Evolutionary conservation across 2,329 filamentous ascomycete species (phyloP), one percentile per base, ranked within the genome.

Genomic region (Penicillium sp.): DNA sequence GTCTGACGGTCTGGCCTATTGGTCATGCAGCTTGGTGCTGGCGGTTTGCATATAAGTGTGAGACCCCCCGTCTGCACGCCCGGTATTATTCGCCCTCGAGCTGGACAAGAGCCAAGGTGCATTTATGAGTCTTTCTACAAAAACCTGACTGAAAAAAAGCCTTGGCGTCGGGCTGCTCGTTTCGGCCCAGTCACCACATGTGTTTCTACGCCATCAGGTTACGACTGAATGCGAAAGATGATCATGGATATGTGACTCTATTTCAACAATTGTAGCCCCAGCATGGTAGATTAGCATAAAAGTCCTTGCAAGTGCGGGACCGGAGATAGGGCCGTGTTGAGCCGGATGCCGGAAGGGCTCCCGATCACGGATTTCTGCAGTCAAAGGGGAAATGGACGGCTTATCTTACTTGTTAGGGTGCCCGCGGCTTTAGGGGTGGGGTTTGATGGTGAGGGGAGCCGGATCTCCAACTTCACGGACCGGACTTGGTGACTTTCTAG

Each of bases 391-490:
- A 51, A 27, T 7, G 8, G 14, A n/a, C 32, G 32, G 7, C 50
- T 43, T 49, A 52, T 52, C 50, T 48, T 34, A 32, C 14, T 36
- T 14, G 1, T 40, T 40, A 10, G 16, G 18, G 8, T 40, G 6
- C 40, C 34, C 34, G 34, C 34, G 34, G 34, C 40, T 48, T 45
- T 24, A 18, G 11, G 22, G 39, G 43, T 44, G 52, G 24, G 51
- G 52, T 24, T 32, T 9, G 29, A 31, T 21, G 7, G 9, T 52
- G 50, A 52, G 50, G 50, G 50, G 44, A 48, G 32, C 16, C 38
- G 29, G 44, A 52, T 52, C 50, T 52, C 50, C 50, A 52, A 52
- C 50, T 52, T 27, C 14, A 27, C 45, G 18, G 38, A 16, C 38
- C 38, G 38, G 16, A 6, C n/a, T 40, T 36, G 5, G 24, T 27